A percentile compares a stretch with the other conserved stretches of the same genome.
Conservation (phyloP, 305 asterid species). For the Petunia hybrid region DNA sequence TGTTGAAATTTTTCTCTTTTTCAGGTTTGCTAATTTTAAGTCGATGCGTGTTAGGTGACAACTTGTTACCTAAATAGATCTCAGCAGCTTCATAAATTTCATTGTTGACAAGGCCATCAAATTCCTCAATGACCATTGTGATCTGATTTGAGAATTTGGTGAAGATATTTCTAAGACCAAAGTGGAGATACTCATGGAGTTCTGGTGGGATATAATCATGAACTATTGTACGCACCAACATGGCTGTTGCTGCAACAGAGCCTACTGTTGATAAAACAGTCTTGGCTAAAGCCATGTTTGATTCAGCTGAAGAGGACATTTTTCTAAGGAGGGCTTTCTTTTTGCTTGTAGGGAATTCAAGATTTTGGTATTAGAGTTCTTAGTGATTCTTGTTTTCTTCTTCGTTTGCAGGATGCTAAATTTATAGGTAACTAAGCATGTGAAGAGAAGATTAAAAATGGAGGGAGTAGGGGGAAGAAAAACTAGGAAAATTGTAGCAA, state of each 20-base stretch:
- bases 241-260: constrained; percentile 34
- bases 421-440: constrained; percentile 27
- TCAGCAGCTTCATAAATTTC: constrained; percentile 33
- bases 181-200: not conserved
- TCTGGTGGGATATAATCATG: not conserved
- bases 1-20: constrained; percentile 14
- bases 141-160: not conserved
- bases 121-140: constrained; percentile 25
- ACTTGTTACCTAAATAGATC: constrained; percentile 4
- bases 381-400: not conserved
- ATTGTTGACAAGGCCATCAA: constrained; percentile 24
- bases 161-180: constrained; percentile 19
- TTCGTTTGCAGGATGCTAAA: not conserved
- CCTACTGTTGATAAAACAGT: constrained; percentile 22
- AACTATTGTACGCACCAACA: constrained; percentile 26
- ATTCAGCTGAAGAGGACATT: constrained; percentile 23
- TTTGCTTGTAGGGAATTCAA: not conserved
- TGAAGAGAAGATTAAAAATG: not conserved
- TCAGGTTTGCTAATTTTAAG: constrained; percentile 24
- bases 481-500: not conserved
- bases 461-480: not conserved
- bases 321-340: not conserved
- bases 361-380: not conserved
- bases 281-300: constrained; percentile 21
- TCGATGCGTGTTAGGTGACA: not conserved